Percentiles rank a stretch among this genome's conserved stretches.
These are phyloP conservation scores for Tremella mesenterica DNA, from an alignment of 768 basidiomycete species.

Conservation along the genomic window DNA sequence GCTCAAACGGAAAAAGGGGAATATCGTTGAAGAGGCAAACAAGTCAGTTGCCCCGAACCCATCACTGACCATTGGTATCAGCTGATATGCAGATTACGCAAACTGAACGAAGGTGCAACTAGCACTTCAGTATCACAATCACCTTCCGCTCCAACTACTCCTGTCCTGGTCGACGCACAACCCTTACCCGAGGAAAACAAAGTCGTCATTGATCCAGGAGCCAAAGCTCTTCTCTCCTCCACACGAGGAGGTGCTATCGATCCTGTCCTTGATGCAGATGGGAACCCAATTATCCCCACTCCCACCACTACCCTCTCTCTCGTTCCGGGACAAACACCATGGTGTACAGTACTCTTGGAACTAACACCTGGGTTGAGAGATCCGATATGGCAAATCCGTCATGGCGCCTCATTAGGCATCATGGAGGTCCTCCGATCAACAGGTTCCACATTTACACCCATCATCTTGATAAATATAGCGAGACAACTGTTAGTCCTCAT, in stretches of 20 bases:
- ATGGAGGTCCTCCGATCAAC: constrained; percentile 59
- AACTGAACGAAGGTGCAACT: constrained; percentile 19
- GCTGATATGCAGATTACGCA: constrained; percentile 20
- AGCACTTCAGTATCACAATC: constrained; percentile 4
- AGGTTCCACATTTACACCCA: constrained; percentile 2
- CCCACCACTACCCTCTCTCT: constrained; percentile 7
- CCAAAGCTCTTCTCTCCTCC: constrained; percentile 42
- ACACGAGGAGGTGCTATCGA: constrained; percentile 32
- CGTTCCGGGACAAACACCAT: constrained; percentile 31
- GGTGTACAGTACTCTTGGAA: constrained; percentile 58
- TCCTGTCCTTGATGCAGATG: constrained; percentile 29
- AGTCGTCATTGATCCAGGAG: constrained; percentile 44
- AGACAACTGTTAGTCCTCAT: constrained; percentile 80
- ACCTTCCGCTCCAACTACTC: constrained; percentile 3
- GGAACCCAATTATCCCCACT: constrained; percentile 16
- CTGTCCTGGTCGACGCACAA: not conserved
- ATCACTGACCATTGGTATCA: not conserved
- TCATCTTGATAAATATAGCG: constrained; percentile 51
- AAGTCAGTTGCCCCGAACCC: constrained; percentile 20
- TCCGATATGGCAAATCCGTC: constrained; percentile 83
- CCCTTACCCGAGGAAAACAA: constrained; percentile 7
- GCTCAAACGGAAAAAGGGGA: constrained; percentile 87
- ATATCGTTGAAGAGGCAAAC: constrained; percentile 51
- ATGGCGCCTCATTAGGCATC: constrained; percentile 85
- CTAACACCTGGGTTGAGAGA: constrained; percentile 74